Conservation (phyloP, 176 grass and related monocot genomes). For the Oryza brachyantha region DNA sequence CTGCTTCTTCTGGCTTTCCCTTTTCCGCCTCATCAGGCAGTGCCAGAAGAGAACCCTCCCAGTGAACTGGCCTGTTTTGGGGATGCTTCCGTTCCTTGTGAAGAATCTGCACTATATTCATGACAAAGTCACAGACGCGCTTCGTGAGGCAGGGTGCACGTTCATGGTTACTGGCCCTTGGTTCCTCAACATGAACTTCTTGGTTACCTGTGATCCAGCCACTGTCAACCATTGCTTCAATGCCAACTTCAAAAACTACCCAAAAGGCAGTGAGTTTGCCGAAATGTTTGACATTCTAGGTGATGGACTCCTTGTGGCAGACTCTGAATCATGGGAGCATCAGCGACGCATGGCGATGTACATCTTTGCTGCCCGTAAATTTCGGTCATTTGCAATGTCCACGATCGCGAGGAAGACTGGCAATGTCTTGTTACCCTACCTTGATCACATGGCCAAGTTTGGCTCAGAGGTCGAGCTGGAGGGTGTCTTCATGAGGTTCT, state of each 20-base stretch:
- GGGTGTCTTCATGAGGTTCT: constrained; percentile 54
- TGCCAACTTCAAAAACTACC: constrained; percentile 50
- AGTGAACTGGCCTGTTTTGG: constrained; percentile 55
- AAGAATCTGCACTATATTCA: constrained; percentile 37
- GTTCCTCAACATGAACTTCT: constrained; percentile 51
- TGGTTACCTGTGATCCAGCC: constrained; percentile 56
- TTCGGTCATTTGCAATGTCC: constrained; percentile 45
- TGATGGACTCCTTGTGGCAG: constrained; percentile 44
- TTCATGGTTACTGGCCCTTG: constrained; percentile 42
- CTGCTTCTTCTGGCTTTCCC: constrained; percentile 50
- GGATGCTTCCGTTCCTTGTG: constrained; percentile 50
- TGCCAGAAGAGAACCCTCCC: constrained; percentile 23
- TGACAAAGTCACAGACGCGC: constrained; percentile 32
- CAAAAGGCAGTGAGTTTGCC: constrained; percentile 53
- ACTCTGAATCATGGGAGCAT: constrained; percentile 56
- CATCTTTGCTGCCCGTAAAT: constrained; percentile 39
- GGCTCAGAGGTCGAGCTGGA: constrained; percentile 43
- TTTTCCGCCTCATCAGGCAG: constrained; percentile 25
- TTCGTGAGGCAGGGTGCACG: constrained; percentile 39
- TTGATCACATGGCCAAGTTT: constrained; percentile 41
- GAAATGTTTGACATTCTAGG: constrained; percentile 73
- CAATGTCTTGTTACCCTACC: constrained; percentile 46
- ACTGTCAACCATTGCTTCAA: constrained; percentile 62
- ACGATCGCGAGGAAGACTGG: constrained; percentile 34
- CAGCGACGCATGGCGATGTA: constrained; percentile 45